phyloP scores from a whole-genome alignment of 2,329 filamentous ascomycete species.

The Hymenoscyphus occultus region DNA sequence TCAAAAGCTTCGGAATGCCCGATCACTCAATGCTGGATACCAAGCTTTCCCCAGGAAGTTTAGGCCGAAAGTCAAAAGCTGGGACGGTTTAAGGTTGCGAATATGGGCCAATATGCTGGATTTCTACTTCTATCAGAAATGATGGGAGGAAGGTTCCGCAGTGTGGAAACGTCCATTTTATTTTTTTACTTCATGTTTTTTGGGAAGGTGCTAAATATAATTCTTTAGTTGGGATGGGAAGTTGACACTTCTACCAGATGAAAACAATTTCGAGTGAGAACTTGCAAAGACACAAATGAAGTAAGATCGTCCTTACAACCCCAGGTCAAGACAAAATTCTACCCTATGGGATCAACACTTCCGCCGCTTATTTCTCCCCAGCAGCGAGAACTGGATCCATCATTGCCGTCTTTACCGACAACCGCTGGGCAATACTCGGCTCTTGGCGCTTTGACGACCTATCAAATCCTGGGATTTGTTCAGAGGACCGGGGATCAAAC shows the following conservation, averaged over 20 bases:
- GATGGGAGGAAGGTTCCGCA: too few relatives aligned
- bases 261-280: background rate
- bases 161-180: too few relatives aligned
- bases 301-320: background rate
- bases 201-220: background rate
- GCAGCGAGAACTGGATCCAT: background rate
- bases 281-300: background rate
- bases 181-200: too few relatives aligned
- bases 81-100: background rate
- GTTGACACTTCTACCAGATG: background rate
- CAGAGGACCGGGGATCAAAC: background rate
- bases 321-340: background rate
- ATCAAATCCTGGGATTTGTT: background rate
- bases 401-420: background rate
- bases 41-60: background rate
- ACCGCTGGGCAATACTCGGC: slow-evolving; percentile 1
- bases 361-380: background rate
- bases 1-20: background rate
- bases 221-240: background rate
- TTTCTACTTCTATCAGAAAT: background rate
- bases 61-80: background rate
- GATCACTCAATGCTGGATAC: background rate
- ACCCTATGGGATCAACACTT: background rate
- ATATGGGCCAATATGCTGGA: background rate
- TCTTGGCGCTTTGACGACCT: background rate